These are phyloP conservation scores for Tillandsia leiboldiana DNA, from an alignment of 176 grass and related monocot genomes.

Conservation along the genomic window DNA sequence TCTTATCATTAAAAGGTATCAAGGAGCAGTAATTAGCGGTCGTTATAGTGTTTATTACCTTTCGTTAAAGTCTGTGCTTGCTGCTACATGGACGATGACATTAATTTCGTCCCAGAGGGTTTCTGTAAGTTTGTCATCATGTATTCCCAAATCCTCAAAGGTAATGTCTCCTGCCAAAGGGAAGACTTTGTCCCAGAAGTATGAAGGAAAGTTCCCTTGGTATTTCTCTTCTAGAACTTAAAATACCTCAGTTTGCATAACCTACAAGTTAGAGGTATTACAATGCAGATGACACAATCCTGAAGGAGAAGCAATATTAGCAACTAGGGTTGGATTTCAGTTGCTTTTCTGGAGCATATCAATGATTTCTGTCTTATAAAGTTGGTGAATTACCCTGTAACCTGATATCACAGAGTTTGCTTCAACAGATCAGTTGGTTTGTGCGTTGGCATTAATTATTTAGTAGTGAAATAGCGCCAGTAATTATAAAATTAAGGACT, in stretches of 20 bases:
- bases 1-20: no score
- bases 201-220: not conserved
- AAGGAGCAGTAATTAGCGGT: not conserved
- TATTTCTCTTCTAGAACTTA: not conserved
- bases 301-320: no score
- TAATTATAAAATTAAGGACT: no score
- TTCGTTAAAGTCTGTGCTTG: not conserved
- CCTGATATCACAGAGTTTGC: no score
- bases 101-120: not conserved
- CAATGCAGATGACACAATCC: no score
- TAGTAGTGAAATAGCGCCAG: no score
- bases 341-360: no score
- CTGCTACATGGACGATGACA: not conserved
- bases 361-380: no score
- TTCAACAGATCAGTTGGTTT: no score
- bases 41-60: not conserved
- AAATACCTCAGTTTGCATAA: not conserved
- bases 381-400: no score
- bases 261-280: not conserved
- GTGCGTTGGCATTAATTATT: no score
- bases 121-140: not conserved
- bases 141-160: not conserved
- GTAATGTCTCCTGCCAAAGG: not conserved
- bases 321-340: no score
- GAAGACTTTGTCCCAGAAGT: not conserved